Evolutionary conservation across 768 basidiomycete species (phyloP).

Genomic region (Tulasnella sp.): DNA sequence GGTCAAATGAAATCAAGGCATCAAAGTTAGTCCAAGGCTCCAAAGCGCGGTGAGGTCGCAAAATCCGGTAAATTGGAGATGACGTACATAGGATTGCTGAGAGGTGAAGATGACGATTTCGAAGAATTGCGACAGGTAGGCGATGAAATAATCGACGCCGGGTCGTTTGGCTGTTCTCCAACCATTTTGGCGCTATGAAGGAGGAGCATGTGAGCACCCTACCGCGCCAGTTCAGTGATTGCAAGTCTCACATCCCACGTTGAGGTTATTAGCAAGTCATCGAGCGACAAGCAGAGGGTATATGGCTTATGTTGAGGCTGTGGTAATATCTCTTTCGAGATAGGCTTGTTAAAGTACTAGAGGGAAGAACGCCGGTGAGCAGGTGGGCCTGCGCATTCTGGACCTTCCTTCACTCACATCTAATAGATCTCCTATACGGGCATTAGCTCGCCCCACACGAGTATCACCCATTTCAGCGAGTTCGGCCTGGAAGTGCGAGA

Average conservation of each 20-base stretch:
- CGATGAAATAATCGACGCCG: conserved; percentile 96
- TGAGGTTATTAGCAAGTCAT: conserved; percentile 84
- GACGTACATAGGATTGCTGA: conserved; percentile 77
- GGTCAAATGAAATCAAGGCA: background rate
- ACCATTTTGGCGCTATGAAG: conserved; percentile 70
- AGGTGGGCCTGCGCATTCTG: background rate
- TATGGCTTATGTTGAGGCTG: conserved; percentile 81
- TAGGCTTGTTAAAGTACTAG: conserved; percentile 88
- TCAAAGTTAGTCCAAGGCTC: background rate
- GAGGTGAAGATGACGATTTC: conserved; percentile 95
- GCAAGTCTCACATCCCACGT: conserved; percentile 79
- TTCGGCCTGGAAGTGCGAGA: background rate
- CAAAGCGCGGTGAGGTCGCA: background rate
- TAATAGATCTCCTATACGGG: conserved; percentile 25
- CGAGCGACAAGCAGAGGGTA: conserved; percentile 83
- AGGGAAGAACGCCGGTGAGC: background rate
- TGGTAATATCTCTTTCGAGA: conserved; percentile 86
- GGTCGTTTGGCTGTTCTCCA: conserved; percentile 98
- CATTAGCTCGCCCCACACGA: conserved; percentile 16
- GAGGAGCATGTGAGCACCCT: background rate
- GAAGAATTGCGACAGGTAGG: conserved; percentile 95
- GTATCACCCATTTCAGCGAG: conserved; percentile 10
- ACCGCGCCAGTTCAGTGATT: background rate
- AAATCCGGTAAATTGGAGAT: background rate
- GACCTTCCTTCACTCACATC: conserved; percentile 24